Conservation (phyloP, 78 protist genomes). For the Dictyostelium capitatum region DNA sequence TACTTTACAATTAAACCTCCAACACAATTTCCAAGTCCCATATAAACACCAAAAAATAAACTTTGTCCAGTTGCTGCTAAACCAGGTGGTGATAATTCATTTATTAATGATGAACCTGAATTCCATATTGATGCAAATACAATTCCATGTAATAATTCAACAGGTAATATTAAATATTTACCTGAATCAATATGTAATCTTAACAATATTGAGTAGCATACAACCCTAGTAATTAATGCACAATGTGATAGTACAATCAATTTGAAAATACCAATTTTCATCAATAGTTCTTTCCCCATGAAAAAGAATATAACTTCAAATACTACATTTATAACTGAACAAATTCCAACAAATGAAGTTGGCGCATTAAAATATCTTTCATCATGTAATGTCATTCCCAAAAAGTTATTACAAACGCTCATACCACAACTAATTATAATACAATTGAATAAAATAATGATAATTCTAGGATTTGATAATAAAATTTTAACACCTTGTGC, state of each 20-base stretch:
- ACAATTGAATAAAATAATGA: constrained; percentile 26
- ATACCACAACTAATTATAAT: constrained; percentile 38
- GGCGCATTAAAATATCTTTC: constrained; percentile 9
- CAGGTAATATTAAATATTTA: constrained; percentile 44
- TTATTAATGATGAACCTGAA: constrained; percentile 10
- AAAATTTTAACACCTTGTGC: not conserved
- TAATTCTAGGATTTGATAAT: constrained; percentile 29
- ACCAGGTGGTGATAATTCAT: constrained; percentile 40
- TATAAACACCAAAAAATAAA: constrained; percentile 39
- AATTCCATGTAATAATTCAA: constrained; percentile 68
- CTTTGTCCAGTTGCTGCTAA: constrained; percentile 50
- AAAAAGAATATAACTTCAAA: constrained; percentile 60
- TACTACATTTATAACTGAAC: constrained; percentile 23
- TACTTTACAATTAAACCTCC: constrained; percentile 33
- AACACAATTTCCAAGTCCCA: constrained; percentile 46
- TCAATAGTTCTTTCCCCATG: constrained; percentile 44
- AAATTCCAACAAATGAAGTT: constrained; percentile 43
- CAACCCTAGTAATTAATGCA: constrained; percentile 8
- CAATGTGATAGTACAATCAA: constrained; percentile 28
- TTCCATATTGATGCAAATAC: constrained; percentile 52
- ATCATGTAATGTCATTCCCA: constrained; percentile 21
- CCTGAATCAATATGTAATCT: not conserved
- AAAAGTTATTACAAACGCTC: constrained; percentile 55
- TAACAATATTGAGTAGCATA: not conserved
- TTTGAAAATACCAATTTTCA: not conserved